Conservation (phyloP, 495 filamentous ascomycete species). For the Cercophora newfieldiana region DNA sequence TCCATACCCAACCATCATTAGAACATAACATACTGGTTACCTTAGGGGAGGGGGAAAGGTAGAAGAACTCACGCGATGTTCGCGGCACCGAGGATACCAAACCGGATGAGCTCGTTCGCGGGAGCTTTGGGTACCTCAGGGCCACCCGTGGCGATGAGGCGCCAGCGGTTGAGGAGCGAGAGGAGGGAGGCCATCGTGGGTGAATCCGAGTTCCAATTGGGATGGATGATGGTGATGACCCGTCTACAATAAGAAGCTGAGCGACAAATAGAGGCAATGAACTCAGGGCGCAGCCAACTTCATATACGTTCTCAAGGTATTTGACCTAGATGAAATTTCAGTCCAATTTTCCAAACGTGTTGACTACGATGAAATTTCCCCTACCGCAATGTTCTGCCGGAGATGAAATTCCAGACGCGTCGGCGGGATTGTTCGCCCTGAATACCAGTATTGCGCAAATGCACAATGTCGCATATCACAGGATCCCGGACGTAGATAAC, state of each 20-base stretch:
- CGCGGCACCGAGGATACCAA: conserved; percentile 54
- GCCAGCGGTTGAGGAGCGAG: conserved; percentile 30
- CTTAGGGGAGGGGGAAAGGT: background rate
- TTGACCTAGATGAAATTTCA: no score
- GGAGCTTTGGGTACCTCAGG: conserved; percentile 34
- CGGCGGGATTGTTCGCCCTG: no score
- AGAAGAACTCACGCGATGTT: conserved; percentile 48
- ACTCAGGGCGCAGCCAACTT: no score
- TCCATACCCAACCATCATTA: no score
- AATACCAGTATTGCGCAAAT: no score
- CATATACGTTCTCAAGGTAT: no score
- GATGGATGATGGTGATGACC: background rate
- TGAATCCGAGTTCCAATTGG: background rate
- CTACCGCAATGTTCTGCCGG: no score
- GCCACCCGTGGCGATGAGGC: conserved; percentile 33
- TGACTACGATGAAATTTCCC: no score
- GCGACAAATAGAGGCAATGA: background rate
- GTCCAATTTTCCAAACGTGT: no score
- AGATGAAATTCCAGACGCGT: no score
- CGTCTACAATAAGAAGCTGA: background rate
- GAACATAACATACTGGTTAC: conserved; percentile 9
- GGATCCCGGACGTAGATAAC: no score
- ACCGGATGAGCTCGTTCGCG: conserved; percentile 35
- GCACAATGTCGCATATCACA: no score
- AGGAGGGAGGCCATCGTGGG: conserved; percentile 30